Base-by-base conservation (phyloP, 1,284 basidiomycete genomes). In the Ganoderma sinense region DNA sequence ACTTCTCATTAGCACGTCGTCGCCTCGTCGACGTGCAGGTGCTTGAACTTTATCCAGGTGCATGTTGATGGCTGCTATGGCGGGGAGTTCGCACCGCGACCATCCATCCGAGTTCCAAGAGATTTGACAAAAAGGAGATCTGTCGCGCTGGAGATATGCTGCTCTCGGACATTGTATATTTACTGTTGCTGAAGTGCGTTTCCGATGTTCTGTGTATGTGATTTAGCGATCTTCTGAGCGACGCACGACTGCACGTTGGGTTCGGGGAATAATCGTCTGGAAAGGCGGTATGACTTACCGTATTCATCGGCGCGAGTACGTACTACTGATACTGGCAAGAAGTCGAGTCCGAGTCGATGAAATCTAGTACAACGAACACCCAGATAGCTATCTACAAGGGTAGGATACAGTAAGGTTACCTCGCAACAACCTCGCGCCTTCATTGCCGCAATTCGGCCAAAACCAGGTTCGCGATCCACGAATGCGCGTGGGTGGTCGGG, bases 401-500 rank as follows among this genome's bases (percentile, higher is more conserved):
- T 53, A 53, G 14, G 11, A 33, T 56, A 56, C 53, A 56, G 8
- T 16, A 56, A 20, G 4, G 11, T 31, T 18, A 31, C 8, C 53
- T 23, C 48, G 4, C 23, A 2, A 51, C 48, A 23, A 51, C 23
- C 23, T 11, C 48, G 23, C 48, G 26, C 48, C 48, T 51, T 61
- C 39, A 61, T 13, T 40, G n/a, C 4, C n/a, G 39, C 4, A 61
- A 23, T 43, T 61, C 59, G 6, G 59, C 58, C 23, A 69, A 40
- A 0, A 65, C 67, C 20, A 65, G 31, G 20, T 65, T 62, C 58
- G 67, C 67, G 14, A 69, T 56, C 67, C 67, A 69, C 18, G 67
- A 69, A 41, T 69, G 67, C 26, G 63, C 59, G 26, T 65, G 67
- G 4, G 67, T 69, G 14, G 63, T 61, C 64, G 67, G 67, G 59